These are phyloP conservation scores for Pleurotus eryngii DNA, from an alignment of 768 basidiomycete species.

Conservation along the genomic window DNA sequence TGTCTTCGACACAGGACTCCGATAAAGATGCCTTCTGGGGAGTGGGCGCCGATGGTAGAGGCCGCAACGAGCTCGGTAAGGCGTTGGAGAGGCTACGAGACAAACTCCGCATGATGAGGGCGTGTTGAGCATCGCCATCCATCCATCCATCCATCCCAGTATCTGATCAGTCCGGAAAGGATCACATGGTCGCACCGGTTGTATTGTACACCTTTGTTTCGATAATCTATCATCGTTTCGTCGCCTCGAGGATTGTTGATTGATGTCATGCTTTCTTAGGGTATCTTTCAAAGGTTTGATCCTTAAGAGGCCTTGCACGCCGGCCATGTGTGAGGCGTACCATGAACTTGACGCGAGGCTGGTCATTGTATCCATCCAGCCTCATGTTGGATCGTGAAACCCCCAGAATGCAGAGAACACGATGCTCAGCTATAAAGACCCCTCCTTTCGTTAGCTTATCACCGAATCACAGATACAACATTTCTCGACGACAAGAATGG, in stretches of 20 bases:
- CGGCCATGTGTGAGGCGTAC: no score
- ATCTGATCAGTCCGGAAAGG: not conserved
- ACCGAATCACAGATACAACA: not conserved
- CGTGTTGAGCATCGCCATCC: not conserved
- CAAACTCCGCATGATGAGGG: slow-evolving; percentile 38
- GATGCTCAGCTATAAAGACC: slow-evolving; percentile 1
- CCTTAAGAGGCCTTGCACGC: no score
- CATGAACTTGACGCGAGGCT: not conserved
- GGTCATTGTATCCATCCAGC: not conserved
- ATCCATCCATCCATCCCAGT: not conserved
- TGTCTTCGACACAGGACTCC: slow-evolving; percentile 46
- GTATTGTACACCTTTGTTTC: slow-evolving; percentile 6
- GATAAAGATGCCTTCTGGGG: slow-evolving; percentile 80
- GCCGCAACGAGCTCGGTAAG: slow-evolving; percentile 74
- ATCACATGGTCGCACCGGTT: not conserved
- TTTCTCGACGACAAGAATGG: slow-evolving; percentile 21
- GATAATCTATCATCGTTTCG: not conserved
- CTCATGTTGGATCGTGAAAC: not conserved
- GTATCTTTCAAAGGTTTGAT: not conserved
- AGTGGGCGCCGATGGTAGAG: slow-evolving; percentile 59
- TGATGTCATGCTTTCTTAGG: not conserved
- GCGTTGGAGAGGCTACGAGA: slow-evolving; percentile 60
- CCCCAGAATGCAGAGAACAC: not conserved
- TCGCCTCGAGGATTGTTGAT: not conserved
- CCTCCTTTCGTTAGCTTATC: not conserved